Base-by-base conservation (phyloP, 805 yeast genomes). In the Scheffersomyces lignosus region DNA sequence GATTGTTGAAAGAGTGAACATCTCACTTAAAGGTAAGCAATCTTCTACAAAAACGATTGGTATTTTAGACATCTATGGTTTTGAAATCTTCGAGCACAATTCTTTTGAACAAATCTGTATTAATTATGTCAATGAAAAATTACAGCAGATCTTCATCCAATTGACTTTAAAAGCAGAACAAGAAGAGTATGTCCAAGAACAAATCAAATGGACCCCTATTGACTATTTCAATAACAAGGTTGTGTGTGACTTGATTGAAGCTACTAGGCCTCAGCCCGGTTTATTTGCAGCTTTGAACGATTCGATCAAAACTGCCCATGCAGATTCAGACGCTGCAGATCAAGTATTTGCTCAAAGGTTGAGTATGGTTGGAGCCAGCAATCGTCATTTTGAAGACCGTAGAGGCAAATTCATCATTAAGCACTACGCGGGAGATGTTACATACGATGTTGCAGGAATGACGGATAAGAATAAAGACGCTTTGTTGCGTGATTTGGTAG, bases 361-460 rank as follows among this genome's bases (percentile, higher is more conserved):
- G 53, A 86, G 88, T 49, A 74, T 87, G 80, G 86, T 93, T 40
- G 73, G 73, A 6, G 71, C 89, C 5, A 63, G 76, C 15, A 90
- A 89, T 60, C 83, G 87, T 16, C 95, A 93, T 60, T 89, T 93
- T 57, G 96, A 90, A 52, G 77, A 86, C 51, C 81, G 99, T 56
- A 81, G 86, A 45, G 77, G 82, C 23, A 91, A 93, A 60, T 93
- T 93, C 49, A 69, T 93, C 37, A 80, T 93, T 55, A 90, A 87
- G 66, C 99, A 93, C 65, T 93, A 93, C 67, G 99, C 99, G 15
- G 99, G 99, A 57, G 99, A 93, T 66, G 99, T 93, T 32, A 85
- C 89, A 9, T 93, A 93, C 57, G 96, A 90, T 45, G 81, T 90
- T 36, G 68, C 73, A 20, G 84, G 86, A 5, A 89, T 93, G 87